These are phyloP conservation scores for Aureobasidium sp. DNA, from an alignment of 2,329 filamentous ascomycete species.

Conservation along the genomic window DNA sequence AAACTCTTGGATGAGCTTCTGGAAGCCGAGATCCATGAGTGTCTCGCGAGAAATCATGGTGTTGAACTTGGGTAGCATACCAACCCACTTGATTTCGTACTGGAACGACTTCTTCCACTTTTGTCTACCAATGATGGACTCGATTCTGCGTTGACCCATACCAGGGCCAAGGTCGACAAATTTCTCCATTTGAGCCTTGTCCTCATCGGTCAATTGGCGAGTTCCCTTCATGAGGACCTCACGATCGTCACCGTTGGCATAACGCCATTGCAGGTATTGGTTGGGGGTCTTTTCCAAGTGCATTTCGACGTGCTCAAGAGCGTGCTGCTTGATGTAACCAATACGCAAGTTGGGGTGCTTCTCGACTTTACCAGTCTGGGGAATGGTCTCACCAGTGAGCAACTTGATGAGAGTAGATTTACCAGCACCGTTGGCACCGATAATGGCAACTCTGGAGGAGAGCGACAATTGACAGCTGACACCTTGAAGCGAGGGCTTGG, in stretches of 20 bases:
- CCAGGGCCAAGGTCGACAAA: conserved; percentile 78
- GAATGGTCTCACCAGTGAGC: conserved; percentile 84
- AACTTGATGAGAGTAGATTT: conserved; percentile 98
- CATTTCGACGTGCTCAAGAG: conserved; percentile 98
- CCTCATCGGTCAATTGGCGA: conserved; percentile 74
- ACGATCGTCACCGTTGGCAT: conserved; percentile 91
- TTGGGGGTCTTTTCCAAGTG: conserved; percentile 98
- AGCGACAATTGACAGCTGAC: conserved; percentile 82
- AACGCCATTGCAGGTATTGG: conserved; percentile 98
- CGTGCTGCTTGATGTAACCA: conserved; percentile 99
- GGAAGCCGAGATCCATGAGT: conserved; percentile 73
- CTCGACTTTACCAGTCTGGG: conserved; percentile 76
- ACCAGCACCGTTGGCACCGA: conserved; percentile 93
- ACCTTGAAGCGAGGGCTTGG: conserved; percentile 79
- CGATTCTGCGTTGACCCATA: conserved; percentile 65
- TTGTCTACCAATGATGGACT: conserved; percentile 87
- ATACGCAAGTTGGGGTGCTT: conserved; percentile 99
- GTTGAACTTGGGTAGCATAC: conserved; percentile 87
- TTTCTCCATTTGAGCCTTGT: conserved; percentile 87
- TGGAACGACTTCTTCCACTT: conserved; percentile 99
- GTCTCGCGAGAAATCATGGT: conserved; percentile 89
- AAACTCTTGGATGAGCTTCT: conserved; percentile 93
- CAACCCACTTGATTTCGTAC: conserved; percentile 94
- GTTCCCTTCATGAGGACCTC: conserved; percentile 98
- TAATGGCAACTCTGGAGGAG: conserved; percentile 90